Evolutionary conservation across 2,329 filamentous ascomycete species (phyloP).

Genomic region (Metarhizium rileyi): DNA sequence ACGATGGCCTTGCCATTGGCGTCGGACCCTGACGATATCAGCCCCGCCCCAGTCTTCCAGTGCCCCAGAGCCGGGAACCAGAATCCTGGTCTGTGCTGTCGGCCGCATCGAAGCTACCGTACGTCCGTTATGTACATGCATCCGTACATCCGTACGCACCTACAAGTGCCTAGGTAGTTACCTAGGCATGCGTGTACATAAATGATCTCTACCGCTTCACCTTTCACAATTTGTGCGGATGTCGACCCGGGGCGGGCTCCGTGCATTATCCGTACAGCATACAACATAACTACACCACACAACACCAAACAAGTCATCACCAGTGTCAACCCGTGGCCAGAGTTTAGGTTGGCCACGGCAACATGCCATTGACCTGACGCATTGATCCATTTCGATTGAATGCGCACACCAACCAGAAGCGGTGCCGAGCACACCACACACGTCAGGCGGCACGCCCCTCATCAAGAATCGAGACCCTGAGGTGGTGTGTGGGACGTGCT

Average conservation of each 20-base stretch:
- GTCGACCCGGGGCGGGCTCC: too few species aligned
- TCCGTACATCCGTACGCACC: too few species aligned
- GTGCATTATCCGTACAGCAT: too few species aligned
- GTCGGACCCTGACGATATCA: neutral
- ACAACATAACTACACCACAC: too few species aligned
- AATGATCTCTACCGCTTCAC: too few species aligned
- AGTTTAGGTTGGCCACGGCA: neutral
- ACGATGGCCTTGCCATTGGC: neutral
- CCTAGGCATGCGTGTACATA: too few species aligned
- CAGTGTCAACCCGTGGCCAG: too few species aligned
- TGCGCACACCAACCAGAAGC: neutral
- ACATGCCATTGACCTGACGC: neutral
- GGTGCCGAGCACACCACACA: neutral
- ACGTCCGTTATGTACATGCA: neutral
- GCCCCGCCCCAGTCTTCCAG: neutral
- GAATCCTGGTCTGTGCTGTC: neutral
- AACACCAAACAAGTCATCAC: too few species aligned
- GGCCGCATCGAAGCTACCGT: neutral
- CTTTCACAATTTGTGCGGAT: too few species aligned
- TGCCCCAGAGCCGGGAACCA: slow-evolving; percentile 2
- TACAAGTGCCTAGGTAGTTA: too few species aligned
- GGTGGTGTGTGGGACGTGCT: too few species aligned
- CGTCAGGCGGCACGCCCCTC: neutral
- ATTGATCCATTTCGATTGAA: neutral
- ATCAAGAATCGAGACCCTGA: neutral